phyloP scores from a whole-genome alignment of 306 rosid genomes.

The Luffa aegyptiaca region DNA sequence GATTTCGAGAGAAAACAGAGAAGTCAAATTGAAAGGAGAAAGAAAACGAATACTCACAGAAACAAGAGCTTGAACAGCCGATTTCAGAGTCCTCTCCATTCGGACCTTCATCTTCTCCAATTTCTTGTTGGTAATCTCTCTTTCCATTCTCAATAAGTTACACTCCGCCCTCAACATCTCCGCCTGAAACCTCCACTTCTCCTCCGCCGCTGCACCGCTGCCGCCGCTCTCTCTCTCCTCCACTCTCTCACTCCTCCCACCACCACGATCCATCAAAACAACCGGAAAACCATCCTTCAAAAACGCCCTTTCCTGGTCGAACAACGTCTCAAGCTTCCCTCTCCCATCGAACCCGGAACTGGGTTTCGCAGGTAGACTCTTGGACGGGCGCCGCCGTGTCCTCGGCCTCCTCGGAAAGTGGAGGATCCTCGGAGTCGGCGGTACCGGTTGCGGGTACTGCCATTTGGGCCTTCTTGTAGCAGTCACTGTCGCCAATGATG shows the following conservation, averaged over 20 bases:
- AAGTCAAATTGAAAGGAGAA: background rate
- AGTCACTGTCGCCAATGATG: conserved; percentile 22
- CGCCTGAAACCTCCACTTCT: conserved; percentile 84
- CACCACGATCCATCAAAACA: conserved; percentile 35
- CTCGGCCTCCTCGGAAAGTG: conserved; percentile 66
- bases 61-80: conserved; percentile 57
- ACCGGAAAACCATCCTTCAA: conserved; percentile 25
- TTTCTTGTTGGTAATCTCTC: conserved; percentile 59
- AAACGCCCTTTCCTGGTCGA: conserved; percentile 42
- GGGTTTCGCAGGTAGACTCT: conserved; percentile 20
- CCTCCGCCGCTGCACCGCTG: conserved; percentile 22
- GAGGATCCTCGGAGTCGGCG: conserved; percentile 71
- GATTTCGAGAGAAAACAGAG: background rate
- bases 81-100: conserved; percentile 52
- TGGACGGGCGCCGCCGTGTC: conserved; percentile 46
- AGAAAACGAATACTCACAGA: conserved; percentile 43
- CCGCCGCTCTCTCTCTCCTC: conserved; percentile 16
- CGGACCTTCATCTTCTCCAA: conserved; percentile 38
- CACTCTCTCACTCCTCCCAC: conserved; percentile 51
- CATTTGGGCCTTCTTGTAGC: conserved; percentile 50
- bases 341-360: conserved; percentile 12
- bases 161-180: conserved; percentile 96
- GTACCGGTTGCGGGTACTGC: conserved; percentile 58
- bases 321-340: conserved; percentile 46
- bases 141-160: conserved; percentile 85